Conservation (phyloP, 1,139 yeast species). For the Blastobotrys apis region DNA sequence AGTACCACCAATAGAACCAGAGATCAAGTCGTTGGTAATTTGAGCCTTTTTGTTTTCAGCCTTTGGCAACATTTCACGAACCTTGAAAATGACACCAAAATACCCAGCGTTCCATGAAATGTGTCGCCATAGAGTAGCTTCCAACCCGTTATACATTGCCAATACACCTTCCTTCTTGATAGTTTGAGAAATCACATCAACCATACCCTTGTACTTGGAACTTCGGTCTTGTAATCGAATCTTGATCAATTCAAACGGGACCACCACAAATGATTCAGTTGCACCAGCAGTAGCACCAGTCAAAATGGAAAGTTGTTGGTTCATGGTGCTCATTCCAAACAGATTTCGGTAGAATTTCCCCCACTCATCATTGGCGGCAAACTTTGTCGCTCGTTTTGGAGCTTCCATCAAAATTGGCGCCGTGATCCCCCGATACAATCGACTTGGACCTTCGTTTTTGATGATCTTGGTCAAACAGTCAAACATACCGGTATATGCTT, state of each 20-base stretch:
- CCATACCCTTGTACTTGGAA: constrained; percentile 78
- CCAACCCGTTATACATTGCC: constrained; percentile 90
- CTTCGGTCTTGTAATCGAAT: constrained; percentile 88
- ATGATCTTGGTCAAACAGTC: constrained; percentile 81
- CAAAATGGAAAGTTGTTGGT: constrained; percentile 77
- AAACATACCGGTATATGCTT: constrained; percentile 74
- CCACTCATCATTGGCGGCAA: constrained; percentile 98
- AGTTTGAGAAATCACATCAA: constrained; percentile 73
- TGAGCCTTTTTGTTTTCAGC: constrained; percentile 66
- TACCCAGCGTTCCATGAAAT: constrained; percentile 97
- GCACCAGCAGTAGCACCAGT: constrained; percentile 99
- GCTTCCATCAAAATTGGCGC: constrained; percentile 99
- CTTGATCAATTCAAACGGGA: constrained; percentile 84
- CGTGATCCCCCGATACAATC: constrained; percentile 86
- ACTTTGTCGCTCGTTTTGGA: constrained; percentile 95
- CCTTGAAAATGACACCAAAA: constrained; percentile 90
- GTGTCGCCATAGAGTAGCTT: constrained; percentile 97
- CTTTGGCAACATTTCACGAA: constrained; percentile 71
- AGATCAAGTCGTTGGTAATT: constrained; percentile 79
- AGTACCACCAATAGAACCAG: constrained; percentile 96
- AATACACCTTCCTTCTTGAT: constrained; percentile 70
- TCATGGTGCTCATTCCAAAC: constrained; percentile 69
- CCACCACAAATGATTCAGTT: constrained; percentile 92
- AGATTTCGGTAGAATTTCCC: constrained; percentile 72
- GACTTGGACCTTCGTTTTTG: constrained; percentile 70